Evolutionary conservation across 2,329 filamentous ascomycete genomes (phyloP).

Genomic region (Aspergillus alliaceus): DNA sequence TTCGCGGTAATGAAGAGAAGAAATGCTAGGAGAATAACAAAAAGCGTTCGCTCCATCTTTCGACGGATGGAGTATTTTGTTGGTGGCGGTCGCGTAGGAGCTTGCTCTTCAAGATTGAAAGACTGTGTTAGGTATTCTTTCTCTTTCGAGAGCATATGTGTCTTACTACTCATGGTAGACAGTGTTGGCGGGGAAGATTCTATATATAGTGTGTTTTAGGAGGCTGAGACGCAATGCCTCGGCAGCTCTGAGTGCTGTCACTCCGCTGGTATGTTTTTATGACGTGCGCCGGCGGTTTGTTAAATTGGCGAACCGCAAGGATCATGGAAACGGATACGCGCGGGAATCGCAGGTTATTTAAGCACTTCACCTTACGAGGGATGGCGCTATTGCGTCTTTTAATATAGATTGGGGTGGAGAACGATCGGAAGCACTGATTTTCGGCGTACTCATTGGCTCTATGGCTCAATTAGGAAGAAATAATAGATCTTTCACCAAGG

Average conservation of each 20-base stretch:
- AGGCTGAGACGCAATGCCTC: too few relatives aligned
- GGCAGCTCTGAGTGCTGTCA: not conserved
- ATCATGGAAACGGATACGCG: not conserved
- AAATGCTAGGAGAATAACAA: not conserved
- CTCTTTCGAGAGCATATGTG: not conserved
- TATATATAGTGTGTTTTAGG: too few relatives aligned
- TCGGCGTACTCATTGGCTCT: not conserved
- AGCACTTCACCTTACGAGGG: not conserved
- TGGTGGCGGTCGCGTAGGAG: not conserved
- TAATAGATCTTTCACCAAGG: too few relatives aligned
- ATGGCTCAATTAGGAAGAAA: not conserved
- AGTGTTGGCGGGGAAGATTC: too few relatives aligned
- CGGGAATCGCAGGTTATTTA: not conserved
- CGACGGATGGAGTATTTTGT: not conserved
- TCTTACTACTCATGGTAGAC: not conserved
- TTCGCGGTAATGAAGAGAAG: not conserved
- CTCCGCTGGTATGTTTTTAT: not conserved
- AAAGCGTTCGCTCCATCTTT: not conserved
- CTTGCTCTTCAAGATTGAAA: not conserved
- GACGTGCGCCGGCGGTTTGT: not conserved
- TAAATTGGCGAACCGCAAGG: not conserved
- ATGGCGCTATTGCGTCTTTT: not conserved
- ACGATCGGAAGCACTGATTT: not conserved
- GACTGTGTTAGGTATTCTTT: not conserved
- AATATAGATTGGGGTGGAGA: not conserved